Evolutionary conservation across 495 filamentous ascomycete genomes (phyloP).

Genomic region (Aspergillus conjunctus): DNA sequence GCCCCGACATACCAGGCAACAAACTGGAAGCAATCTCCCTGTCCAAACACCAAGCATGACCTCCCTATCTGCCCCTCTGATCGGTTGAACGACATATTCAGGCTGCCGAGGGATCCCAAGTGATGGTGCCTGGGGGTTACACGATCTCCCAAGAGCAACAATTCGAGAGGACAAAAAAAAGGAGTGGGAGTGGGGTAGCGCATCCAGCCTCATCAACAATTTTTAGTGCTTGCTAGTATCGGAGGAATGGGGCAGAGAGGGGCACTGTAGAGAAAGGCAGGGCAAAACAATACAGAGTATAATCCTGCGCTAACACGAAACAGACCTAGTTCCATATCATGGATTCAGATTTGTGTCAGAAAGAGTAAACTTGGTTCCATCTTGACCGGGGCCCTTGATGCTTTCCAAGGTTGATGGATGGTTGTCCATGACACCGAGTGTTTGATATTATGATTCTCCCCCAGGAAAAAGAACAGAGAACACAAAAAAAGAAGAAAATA

Average conservation of each 20-base stretch:
- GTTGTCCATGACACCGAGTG: not conserved
- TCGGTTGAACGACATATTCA: not conserved
- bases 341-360: not conserved
- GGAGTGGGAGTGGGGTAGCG: not conserved
- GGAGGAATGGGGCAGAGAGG: not conserved
- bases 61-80: not conserved
- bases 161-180: not conserved
- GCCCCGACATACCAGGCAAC: not conserved
- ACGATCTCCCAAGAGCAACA: not conserved
- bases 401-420: too few relatives aligned
- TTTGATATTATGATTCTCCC: not conserved
- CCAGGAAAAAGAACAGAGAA: not conserved
- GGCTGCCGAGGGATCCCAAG: not conserved
- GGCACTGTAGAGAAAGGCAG: constrained; percentile 2
- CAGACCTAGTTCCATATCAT: not conserved
- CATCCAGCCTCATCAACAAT: not conserved
- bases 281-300: not conserved
- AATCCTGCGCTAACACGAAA: not conserved
- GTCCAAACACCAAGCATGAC: not conserved
- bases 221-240: not conserved
- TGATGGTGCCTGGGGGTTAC: not conserved
- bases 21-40: not conserved
- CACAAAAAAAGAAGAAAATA: not conserved
- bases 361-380: not conserved
- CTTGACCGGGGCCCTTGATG: not conserved